A percentile compares a stretch with the other conserved stretches of the same genome.
Conservation (phyloP, 2,329 filamentous ascomycete genomes). For the Sporothrix humicola region DNA sequence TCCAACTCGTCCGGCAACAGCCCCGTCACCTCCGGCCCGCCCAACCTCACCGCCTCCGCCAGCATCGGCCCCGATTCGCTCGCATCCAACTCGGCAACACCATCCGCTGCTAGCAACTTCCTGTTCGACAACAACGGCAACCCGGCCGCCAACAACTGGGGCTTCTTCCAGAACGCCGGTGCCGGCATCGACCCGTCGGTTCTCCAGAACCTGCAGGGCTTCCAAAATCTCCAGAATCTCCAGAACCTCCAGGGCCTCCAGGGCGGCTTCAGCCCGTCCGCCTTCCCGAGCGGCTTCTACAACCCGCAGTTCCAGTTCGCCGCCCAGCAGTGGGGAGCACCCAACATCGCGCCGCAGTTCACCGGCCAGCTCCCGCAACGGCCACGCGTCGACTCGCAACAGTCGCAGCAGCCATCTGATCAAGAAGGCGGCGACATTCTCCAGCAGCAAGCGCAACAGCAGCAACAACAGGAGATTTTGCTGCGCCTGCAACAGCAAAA, state of each 20-base stretch:
- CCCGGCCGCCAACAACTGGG: slow-evolving; percentile 47
- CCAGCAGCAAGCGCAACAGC: slow-evolving; percentile 42
- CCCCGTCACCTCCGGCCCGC: slow-evolving; percentile 14
- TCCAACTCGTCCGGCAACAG: slow-evolving; percentile 20
- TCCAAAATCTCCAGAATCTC: too few species aligned
- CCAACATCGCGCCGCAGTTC: slow-evolving; percentile 39
- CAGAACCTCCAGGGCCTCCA: neutral
- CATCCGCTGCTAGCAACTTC: slow-evolving; percentile 30
- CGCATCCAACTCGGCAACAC: neutral
- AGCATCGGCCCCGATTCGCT: slow-evolving; percentile 37
- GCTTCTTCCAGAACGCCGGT: slow-evolving; percentile 53
- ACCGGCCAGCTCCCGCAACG: slow-evolving; percentile 46
- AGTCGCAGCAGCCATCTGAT: slow-evolving; percentile 37
- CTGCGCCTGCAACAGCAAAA: slow-evolving; percentile 33
- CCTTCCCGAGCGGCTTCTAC: slow-evolving; percentile 44
- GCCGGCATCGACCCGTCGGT: slow-evolving; percentile 47
- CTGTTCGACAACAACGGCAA: slow-evolving; percentile 41
- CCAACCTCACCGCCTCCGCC: slow-evolving; percentile 40
- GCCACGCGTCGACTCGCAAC: slow-evolving; percentile 41
- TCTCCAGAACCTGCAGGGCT: neutral
- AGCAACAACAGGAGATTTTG: slow-evolving; percentile 28
- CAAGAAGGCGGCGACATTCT: slow-evolving; percentile 40
- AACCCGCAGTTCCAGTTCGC: slow-evolving; percentile 37
- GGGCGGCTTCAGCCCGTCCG: slow-evolving; percentile 35
- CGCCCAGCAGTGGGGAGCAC: slow-evolving; percentile 43